Conservation (phyloP, 1,139 yeast species). For the Zygosaccharomyces sapae region DNA sequence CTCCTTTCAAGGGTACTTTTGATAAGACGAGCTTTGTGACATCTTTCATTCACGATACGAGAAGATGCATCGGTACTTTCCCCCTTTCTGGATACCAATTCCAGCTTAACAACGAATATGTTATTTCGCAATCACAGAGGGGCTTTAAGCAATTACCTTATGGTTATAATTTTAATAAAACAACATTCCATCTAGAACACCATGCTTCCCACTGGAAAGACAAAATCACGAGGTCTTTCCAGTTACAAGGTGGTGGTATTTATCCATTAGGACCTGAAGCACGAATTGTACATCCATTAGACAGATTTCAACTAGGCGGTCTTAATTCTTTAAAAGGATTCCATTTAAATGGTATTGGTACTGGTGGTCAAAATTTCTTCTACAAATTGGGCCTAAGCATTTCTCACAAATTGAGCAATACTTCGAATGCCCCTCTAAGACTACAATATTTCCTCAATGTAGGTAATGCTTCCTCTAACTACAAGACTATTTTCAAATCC, state of each 20-base stretch:
- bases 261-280: constrained; percentile 20
- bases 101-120: constrained; percentile 30
- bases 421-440: constrained; percentile 32
- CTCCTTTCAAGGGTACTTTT: constrained; percentile 31
- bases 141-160: constrained; percentile 16
- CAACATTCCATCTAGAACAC: constrained; percentile 24
- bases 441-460: constrained; percentile 31
- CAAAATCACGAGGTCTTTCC: constrained; percentile 27
- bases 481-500: constrained; percentile 11
- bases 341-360: constrained; percentile 68
- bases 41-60: constrained; percentile 30
- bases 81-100: constrained; percentile 28
- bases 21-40: constrained; percentile 31
- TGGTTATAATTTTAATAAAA: constrained; percentile 29
- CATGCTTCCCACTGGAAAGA: constrained; percentile 29
- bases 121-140: constrained; percentile 22
- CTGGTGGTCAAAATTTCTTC: constrained; percentile 44
- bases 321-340: constrained; percentile 78
- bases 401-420: constrained; percentile 32
- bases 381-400: constrained; percentile 32
- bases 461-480: constrained; percentile 18
- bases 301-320: constrained; percentile 61
- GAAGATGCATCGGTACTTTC: constrained; percentile 29
- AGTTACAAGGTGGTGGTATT: constrained; percentile 32
- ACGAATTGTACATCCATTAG: constrained; percentile 36